These are phyloP conservation scores for Nannochloropsis granulata DNA, from an alignment of 108 stramenopile genomes.

Conservation along the genomic window DNA sequence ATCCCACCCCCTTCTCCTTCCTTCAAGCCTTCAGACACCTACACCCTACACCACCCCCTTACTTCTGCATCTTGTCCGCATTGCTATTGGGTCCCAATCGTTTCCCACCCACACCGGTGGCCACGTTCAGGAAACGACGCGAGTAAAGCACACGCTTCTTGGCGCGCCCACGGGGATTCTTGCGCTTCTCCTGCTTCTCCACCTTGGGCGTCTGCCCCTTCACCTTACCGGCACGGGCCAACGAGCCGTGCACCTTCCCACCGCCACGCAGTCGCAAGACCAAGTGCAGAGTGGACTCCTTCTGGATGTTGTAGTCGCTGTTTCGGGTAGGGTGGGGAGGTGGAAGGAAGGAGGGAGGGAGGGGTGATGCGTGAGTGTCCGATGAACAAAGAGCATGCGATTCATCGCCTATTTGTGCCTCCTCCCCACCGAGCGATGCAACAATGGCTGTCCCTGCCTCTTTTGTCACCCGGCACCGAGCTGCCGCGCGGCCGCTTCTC, in stretches of 20 bases:
- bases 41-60: neutral
- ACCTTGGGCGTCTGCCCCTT: conserved; percentile 98
- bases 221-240: conserved; percentile 99
- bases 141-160: conserved; percentile 99
- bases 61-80: neutral
- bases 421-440: too few relatives aligned
- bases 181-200: conserved; percentile 77
- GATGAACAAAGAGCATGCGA: too few relatives aligned
- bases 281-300: conserved; percentile 84
- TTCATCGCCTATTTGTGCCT: too few relatives aligned
- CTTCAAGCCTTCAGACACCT: too few relatives aligned
- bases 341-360: neutral
- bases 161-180: conserved; percentile 82
- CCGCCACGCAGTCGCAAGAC: conserved; percentile 80
- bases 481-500: too few relatives aligned
- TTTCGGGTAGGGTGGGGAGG: too few relatives aligned
- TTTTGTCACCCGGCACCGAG: too few relatives aligned
- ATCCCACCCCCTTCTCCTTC: too few relatives aligned
- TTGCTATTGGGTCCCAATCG: conserved; percentile 79
- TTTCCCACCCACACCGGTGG: conserved; percentile 94
- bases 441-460: too few relatives aligned
- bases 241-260: conserved; percentile 99
- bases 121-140: conserved; percentile 96
- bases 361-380: neutral
- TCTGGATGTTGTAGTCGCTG: conserved; percentile 88